Percentiles rank a stretch among this genome's conserved stretches.
These are phyloP conservation scores for Ceriops tagal DNA, from an alignment of 345 rosid species.

Conservation along the genomic window DNA sequence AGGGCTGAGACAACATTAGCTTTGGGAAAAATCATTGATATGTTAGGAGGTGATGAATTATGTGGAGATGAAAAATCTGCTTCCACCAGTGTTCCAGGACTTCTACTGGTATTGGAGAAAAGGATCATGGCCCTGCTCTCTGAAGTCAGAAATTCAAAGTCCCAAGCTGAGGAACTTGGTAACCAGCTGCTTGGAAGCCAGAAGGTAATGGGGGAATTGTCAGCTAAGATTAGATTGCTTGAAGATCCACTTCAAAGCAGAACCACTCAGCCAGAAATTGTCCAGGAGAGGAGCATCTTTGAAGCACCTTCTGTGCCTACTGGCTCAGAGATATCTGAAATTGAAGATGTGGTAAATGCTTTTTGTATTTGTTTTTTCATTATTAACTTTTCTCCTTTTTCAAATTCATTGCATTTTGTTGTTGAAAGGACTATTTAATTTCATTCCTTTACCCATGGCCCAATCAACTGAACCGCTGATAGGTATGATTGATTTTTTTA, in stretches of 20 bases:
- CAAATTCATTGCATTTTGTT: not conserved
- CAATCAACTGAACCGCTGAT: too few relatives aligned
- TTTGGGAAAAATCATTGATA: constrained; percentile 48
- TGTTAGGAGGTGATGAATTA: constrained; percentile 43
- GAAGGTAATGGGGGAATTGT: constrained; percentile 55
- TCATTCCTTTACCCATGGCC: too few relatives aligned
- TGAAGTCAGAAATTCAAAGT: constrained; percentile 61
- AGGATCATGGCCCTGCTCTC: constrained; percentile 41
- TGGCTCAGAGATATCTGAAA: constrained; percentile 82
- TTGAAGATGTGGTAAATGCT: constrained; percentile 63
- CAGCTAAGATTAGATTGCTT: constrained; percentile 49
- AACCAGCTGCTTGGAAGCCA: constrained; percentile 64
- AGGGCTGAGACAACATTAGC: constrained; percentile 43
- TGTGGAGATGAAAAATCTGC: constrained; percentile 38
- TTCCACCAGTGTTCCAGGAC: constrained; percentile 29
- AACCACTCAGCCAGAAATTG: constrained; percentile 47
- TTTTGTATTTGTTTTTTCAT: constrained; percentile 7
- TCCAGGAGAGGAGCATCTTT: constrained; percentile 67
- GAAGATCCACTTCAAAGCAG: constrained; percentile 56
- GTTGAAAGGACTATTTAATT: not conserved
- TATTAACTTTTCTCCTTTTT: not conserved
- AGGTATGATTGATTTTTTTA: too few relatives aligned
- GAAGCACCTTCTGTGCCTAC: constrained; percentile 56
- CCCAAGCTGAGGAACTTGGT: constrained; percentile 56
- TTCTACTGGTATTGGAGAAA: constrained; percentile 53